Base-by-base conservation (phyloP, 495 filamentous ascomycete genomes). In the Tuber umbilicatum region DNA sequence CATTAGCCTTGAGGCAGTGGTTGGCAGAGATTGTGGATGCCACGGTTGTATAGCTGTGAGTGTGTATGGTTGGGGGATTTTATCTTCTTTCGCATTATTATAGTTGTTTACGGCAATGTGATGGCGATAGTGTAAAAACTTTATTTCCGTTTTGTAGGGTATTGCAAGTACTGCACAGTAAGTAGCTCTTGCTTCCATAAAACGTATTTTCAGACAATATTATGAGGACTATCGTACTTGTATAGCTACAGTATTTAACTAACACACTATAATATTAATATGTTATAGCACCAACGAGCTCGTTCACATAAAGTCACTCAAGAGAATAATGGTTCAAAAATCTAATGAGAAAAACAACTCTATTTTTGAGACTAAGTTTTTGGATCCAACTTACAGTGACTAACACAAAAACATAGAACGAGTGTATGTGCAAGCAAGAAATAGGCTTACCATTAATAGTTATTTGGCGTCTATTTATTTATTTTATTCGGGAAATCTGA, bases 1-100 rank as follows among this genome's bases (percentile, higher is more conserved):
- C 93, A 35, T 91, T 89, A 75, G 88, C 97, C 75, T 86, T 99
- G 85, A 92, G 94, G 83, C 94, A 94, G 79, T 98, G 96, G 95
- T 96, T 99, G 88, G 89, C 90, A 2, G 96, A 99, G 87, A 93
- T 98, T 75, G 91, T 89, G 71, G 90, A 90, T 84, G 85, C 81
- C 71, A 75, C 82, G 82, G 67, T 69, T 43, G 23, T 50, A 5
- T 43, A 40, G 38, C 2, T 64, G 27, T 14, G 55, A 1, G 1
- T 12, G 27, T 35, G 55, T 35, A 4, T 31, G 1, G 12, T 5
- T 16, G 55, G 12, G 27, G 12, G 27, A 21, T 21, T 50, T 50
- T 10, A 0, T 31, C 9, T 64, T 17, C 55, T 35, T 19, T 17
- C 6, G 2, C 27, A 14, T 64, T 64, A 5, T 55, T 55, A 10